Conservation (phyloP, 2,329 filamentous ascomycete genomes). For the Penicillium expansum region DNA sequence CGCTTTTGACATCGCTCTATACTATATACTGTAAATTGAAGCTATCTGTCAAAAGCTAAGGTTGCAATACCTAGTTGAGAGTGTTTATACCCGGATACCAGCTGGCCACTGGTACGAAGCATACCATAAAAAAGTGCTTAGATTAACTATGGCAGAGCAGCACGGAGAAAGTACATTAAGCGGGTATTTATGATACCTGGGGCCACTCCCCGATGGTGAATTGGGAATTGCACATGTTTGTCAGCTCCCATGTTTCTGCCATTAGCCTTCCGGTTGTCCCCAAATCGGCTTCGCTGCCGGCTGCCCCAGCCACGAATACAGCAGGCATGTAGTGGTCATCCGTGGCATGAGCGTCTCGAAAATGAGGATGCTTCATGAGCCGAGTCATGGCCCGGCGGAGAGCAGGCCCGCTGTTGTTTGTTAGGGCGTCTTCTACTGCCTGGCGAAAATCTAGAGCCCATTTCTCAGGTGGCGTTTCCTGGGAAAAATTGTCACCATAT, state of each 20-base stretch:
- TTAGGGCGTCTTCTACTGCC: conserved; percentile 60
- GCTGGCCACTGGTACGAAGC: too few relatives aligned
- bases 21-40: too few relatives aligned
- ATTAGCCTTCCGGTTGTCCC: conserved; percentile 33
- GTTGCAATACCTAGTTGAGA: too few relatives aligned
- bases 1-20: too few relatives aligned
- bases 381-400: conserved; percentile 54
- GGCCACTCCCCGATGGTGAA: conserved; percentile 52
- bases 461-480: conserved; percentile 56
- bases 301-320: conserved; percentile 61
- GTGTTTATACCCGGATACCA: too few relatives aligned
- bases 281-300: conserved; percentile 50
- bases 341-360: conserved; percentile 64
- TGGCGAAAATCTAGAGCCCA: conserved; percentile 66
- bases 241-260: conserved; percentile 65
- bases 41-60: too few relatives aligned
- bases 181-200: neutral
- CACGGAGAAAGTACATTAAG: too few relatives aligned
- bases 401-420: conserved; percentile 53
- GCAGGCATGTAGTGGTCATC: conserved; percentile 69
- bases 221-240: conserved; percentile 63
- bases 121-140: too few relatives aligned
- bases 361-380: conserved; percentile 67
- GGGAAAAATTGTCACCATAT: conserved; percentile 63
- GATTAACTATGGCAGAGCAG: too few relatives aligned